Evolutionary conservation across 352 stramenopile species (phyloP).

Genomic region (Pythium periplocum): DNA sequence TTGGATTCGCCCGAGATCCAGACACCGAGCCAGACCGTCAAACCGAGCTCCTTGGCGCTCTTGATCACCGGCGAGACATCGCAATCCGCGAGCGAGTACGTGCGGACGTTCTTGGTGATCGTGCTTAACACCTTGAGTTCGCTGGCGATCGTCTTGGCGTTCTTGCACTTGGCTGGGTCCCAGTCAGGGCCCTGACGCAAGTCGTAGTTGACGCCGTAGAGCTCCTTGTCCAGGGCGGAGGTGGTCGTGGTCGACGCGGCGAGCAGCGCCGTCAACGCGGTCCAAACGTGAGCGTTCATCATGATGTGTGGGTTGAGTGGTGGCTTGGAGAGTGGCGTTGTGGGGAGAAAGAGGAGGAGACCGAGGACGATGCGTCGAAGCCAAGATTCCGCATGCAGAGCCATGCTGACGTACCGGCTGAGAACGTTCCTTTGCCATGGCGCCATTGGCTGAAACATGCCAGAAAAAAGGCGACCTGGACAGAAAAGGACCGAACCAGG

Average conservation of each 20-base stretch:
- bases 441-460: too few relatives aligned
- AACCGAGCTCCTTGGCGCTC: constrained; percentile 50
- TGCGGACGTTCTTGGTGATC: constrained; percentile 74
- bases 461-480: too few relatives aligned
- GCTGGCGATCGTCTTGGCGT: constrained; percentile 42
- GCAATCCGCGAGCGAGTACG: constrained; percentile 76
- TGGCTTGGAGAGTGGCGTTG: too few relatives aligned
- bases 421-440: too few relatives aligned
- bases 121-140: constrained; percentile 66
- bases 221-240: constrained; percentile 53
- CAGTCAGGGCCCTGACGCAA: constrained; percentile 74
- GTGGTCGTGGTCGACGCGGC: constrained; percentile 14
- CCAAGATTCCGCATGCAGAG: too few relatives aligned
- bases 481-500: too few relatives aligned
- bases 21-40: constrained; percentile 80
- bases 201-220: constrained; percentile 85
- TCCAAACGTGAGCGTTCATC: neutral
- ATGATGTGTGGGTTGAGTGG: too few relatives aligned
- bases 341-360: too few relatives aligned
- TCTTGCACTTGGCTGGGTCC: constrained; percentile 76
- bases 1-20: constrained; percentile 66
- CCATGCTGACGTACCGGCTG: too few relatives aligned
- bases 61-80: constrained; percentile 64
- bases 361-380: too few relatives aligned
- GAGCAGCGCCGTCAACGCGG: constrained; percentile 25